phyloP scores from a whole-genome alignment of 2,329 filamentous ascomycete species.

The Epichloe sp. region DNA sequence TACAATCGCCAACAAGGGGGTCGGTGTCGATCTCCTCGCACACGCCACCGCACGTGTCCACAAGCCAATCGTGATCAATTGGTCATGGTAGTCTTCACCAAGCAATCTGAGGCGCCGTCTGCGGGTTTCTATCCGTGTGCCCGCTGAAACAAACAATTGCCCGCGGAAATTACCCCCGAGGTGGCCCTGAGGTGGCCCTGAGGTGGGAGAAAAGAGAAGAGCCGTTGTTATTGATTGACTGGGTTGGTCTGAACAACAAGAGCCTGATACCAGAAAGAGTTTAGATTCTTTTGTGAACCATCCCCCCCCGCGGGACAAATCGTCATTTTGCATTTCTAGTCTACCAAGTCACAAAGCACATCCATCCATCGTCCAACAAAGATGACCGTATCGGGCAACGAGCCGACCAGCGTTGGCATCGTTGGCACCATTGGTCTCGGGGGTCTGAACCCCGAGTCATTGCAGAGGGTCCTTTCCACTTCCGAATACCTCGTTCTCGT shows the following conservation, averaged over 20 bases:
- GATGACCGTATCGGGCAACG: background rate
- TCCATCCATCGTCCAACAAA: background rate
- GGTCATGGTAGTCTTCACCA: too few species aligned
- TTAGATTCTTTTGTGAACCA: background rate
- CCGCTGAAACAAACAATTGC: too few species aligned
- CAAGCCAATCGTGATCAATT: too few species aligned
- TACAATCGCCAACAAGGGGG: background rate
- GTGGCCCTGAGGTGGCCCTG: too few species aligned
- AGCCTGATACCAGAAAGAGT: background rate
- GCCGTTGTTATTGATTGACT: too few species aligned
- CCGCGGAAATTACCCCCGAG: too few species aligned
- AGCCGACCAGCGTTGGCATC: constrained; percentile 3
- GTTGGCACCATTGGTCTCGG: constrained; percentile 1
- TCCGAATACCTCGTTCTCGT: background rate
- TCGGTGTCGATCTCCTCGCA: background rate
- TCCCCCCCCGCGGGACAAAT: background rate
- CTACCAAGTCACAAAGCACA: background rate
- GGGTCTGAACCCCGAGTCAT: background rate
- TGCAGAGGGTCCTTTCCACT: background rate
- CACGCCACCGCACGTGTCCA: too few species aligned
- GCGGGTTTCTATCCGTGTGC: background rate
- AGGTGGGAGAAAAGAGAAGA: too few species aligned
- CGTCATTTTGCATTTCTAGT: background rate
- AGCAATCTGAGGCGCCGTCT: background rate
- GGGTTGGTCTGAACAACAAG: too few species aligned